These are phyloP conservation scores for Mycena chlorophos DNA, from an alignment of 768 basidiomycete species.

Conservation along the genomic window DNA sequence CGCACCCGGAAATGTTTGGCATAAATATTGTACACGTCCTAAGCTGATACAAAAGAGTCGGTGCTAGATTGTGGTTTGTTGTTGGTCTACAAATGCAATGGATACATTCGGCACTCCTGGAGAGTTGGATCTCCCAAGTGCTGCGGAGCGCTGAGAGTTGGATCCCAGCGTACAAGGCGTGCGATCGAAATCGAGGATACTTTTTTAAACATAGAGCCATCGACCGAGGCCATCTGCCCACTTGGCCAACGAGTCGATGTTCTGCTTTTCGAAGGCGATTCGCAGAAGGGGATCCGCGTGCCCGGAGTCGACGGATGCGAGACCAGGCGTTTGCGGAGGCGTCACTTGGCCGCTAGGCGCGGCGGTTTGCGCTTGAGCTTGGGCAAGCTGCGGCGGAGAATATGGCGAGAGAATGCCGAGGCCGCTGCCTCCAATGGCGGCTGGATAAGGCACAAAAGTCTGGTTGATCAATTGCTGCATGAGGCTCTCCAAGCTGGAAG, in stretches of 20 bases:
- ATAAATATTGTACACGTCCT: too few species aligned
- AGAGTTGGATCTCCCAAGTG: neutral
- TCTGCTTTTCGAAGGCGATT: conserved; percentile 44
- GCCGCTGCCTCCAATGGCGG: conserved; percentile 91
- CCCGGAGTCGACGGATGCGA: conserved; percentile 21
- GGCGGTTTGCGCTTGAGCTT: conserved; percentile 19
- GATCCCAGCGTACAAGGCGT: neutral
- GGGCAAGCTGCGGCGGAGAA: conserved; percentile 39
- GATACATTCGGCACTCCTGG: neutral
- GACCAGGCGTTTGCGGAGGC: conserved; percentile 49
- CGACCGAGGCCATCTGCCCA: conserved; percentile 58
- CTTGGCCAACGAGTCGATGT: conserved; percentile 42
- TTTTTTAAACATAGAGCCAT: conserved; percentile 63
- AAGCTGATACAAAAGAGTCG: too few species aligned
- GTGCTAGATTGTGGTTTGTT: too few species aligned
- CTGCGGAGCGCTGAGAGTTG: neutral
- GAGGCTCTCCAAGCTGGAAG: conserved; percentile 57
- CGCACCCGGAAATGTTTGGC: too few species aligned
- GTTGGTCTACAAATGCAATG: neutral
- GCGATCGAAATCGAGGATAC: too few species aligned
- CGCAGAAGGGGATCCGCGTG: conserved; percentile 36
- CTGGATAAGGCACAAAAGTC: conserved; percentile 82
- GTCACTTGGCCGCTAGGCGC: conserved; percentile 43
- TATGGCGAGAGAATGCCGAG: conserved; percentile 80
- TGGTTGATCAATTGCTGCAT: conserved; percentile 57